Conservation (phyloP, 2,329 filamentous ascomycete species). For the Phaeosphaeria sp. region DNA sequence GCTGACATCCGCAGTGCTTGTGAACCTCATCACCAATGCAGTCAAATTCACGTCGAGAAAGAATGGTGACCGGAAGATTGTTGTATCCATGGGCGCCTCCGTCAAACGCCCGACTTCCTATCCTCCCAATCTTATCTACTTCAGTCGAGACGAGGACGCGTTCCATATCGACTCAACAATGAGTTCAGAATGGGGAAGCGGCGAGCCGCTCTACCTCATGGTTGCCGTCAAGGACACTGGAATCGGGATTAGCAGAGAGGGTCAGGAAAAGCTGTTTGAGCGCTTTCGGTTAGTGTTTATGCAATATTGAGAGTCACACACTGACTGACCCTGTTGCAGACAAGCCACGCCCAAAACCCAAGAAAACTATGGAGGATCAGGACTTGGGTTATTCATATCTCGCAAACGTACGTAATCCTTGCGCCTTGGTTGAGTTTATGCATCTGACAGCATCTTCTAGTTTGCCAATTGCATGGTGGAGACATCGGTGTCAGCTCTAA, state of each 20-base stretch:
- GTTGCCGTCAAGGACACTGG: constrained; percentile 53
- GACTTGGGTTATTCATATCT: constrained; percentile 47
- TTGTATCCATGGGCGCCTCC: constrained; percentile 50
- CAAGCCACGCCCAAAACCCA: constrained; percentile 50
- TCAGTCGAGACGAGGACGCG: constrained; percentile 42
- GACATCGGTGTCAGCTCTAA: constrained; percentile 46
- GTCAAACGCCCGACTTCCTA: constrained; percentile 48
- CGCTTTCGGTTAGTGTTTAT: constrained; percentile 45
- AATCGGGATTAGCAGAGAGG: constrained; percentile 51
- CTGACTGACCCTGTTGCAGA: constrained; percentile 18
- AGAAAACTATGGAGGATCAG: constrained; percentile 52
- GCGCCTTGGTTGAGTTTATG: too few species aligned
- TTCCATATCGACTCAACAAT: constrained; percentile 52
- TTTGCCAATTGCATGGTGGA: constrained; percentile 48
- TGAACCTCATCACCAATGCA: constrained; percentile 54
- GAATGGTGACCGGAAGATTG: constrained; percentile 47
- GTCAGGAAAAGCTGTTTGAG: constrained; percentile 52
- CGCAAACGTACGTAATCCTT: constrained; percentile 37
- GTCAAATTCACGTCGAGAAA: constrained; percentile 56
- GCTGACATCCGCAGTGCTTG: constrained; percentile 42
- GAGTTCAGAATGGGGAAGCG: constrained; percentile 50
- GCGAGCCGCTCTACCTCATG: constrained; percentile 51
- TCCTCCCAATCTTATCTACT: constrained; percentile 54
- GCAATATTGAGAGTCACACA: background rate
- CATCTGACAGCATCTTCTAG: constrained; percentile 11